A percentile compares a stretch with the other conserved stretches of the same genome.
These are phyloP conservation scores for Saturnispora diversa DNA, from an alignment of 805 yeast species.

Conservation along the genomic window DNA sequence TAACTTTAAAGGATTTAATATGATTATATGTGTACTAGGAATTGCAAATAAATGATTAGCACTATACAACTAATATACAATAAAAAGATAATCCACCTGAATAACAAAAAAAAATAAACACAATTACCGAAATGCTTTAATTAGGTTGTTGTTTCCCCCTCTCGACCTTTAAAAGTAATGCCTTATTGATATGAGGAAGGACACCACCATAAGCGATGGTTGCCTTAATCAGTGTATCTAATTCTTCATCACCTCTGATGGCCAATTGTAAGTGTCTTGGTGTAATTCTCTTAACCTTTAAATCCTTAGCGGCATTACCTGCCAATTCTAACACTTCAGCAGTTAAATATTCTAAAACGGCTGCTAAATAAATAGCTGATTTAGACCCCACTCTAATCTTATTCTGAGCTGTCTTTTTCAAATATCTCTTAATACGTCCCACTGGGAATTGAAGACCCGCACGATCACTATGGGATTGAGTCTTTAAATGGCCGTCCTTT, in stretches of 20 bases:
- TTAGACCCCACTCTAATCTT: conserved; percentile 64
- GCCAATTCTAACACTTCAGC: conserved; percentile 97
- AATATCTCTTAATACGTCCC: conserved; percentile 95
- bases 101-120: neutral
- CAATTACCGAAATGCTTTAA: neutral
- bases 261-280: conserved; percentile 97
- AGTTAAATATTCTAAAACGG: conserved; percentile 90
- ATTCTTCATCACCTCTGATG: conserved; percentile 96
- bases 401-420: conserved; percentile 81
- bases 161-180: conserved; percentile 69
- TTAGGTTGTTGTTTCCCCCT: conserved; percentile 35
- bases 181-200: conserved; percentile 85
- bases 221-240: conserved; percentile 87
- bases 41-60: conserved; percentile 7
- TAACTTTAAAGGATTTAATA: too few relatives aligned
- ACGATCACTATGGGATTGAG: conserved; percentile 87
- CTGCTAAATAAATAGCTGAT: conserved; percentile 88
- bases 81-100: conserved; percentile 5
- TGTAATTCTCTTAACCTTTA: conserved; percentile 91
- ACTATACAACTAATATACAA: conserved; percentile 12
- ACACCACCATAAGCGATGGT: conserved; percentile 99
- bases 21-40: too few relatives aligned
- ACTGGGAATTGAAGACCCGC: conserved; percentile 97
- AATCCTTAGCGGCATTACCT: conserved; percentile 96
- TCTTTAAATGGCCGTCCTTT: conserved; percentile 44